phyloP scores from a whole-genome alignment of 2,329 filamentous ascomycete genomes.

The Fusarium oligoseptatum region DNA sequence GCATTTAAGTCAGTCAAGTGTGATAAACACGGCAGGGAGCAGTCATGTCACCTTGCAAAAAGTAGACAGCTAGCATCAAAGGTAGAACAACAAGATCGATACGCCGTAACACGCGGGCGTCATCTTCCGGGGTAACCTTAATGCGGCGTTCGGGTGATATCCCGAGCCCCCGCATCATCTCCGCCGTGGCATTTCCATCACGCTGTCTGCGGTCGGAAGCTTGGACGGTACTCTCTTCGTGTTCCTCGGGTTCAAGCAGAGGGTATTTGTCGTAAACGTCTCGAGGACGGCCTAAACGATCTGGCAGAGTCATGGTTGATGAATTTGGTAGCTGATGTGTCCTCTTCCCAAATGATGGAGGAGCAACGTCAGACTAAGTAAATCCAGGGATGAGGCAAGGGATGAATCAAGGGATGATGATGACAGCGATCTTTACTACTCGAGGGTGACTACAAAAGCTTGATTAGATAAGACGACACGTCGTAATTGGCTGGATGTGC shows the following conservation, averaged over 20 bases:
- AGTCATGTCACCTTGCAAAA: conserved; percentile 22
- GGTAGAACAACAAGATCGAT: conserved; percentile 40
- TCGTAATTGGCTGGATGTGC: background rate
- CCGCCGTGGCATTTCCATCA: conserved; percentile 1
- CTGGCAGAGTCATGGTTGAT: background rate
- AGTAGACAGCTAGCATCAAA: conserved; percentile 40
- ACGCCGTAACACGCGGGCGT: conserved; percentile 31
- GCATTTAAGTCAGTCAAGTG: background rate
- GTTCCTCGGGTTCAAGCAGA: conserved; percentile 24
- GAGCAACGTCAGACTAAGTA: background rate
- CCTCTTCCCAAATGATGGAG: background rate
- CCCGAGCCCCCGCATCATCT: conserved; percentile 26
- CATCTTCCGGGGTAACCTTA: conserved; percentile 37
- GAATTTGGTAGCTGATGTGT: background rate
- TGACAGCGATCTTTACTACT: background rate
- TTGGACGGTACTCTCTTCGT: background rate
- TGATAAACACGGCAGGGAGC: accelerated
- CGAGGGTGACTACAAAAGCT: background rate
- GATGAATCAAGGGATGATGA: background rate
- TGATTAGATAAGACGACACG: background rate
- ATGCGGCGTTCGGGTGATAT: conserved; percentile 32
- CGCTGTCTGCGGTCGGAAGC: background rate
- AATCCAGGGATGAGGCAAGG: background rate
- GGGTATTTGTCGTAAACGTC: conserved; percentile 3
- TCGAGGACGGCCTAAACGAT: background rate